These are phyloP conservation scores for Phialemonium atrogriseum DNA, from an alignment of 2,329 filamentous ascomycete genomes.

Conservation along the genomic window DNA sequence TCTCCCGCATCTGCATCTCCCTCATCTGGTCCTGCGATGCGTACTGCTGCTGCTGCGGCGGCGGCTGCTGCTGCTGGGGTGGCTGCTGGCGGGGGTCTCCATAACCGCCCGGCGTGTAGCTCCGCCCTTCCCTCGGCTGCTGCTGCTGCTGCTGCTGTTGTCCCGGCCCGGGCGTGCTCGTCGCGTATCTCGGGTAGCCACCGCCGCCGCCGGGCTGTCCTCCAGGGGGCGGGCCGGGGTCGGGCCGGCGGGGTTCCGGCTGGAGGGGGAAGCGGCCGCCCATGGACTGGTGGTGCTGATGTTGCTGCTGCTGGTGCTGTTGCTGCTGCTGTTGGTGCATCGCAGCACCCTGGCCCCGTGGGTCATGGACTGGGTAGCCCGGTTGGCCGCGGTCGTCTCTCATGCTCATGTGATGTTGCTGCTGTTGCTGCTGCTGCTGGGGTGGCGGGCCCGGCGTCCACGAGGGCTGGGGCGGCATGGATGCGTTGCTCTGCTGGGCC, in stretches of 20 bases:
- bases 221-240: constrained; percentile 6
- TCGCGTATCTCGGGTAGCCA: constrained; percentile 14
- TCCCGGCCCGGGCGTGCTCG: constrained; percentile 12
- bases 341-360: constrained; percentile 12
- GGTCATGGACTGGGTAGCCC: constrained; percentile 12
- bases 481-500: constrained; percentile 11
- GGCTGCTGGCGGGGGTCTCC: constrained; percentile 17
- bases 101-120: constrained; percentile 19
- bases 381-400: constrained; percentile 13
- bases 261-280: constrained; percentile 13
- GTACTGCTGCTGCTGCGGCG: constrained; percentile 5
- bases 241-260: constrained; percentile 10
- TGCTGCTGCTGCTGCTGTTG: too few species aligned
- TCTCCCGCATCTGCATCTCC: constrained; percentile 8
- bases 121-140: too few species aligned
- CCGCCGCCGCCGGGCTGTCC: constrained; percentile 6
- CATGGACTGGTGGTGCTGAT: constrained; percentile 20
- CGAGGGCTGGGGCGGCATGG: constrained; percentile 12
- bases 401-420: constrained; percentile 15
- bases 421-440: constrained; percentile 9
- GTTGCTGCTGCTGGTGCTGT: too few species aligned
- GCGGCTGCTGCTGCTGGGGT: constrained; percentile 4
- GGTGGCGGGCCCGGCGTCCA: constrained; percentile 7
- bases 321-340: constrained; percentile 19
- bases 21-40: constrained; percentile 6